These are phyloP conservation scores for Penicillium sp. DNA, from an alignment of 2,329 filamentous ascomycete genomes.

Conservation along the genomic window DNA sequence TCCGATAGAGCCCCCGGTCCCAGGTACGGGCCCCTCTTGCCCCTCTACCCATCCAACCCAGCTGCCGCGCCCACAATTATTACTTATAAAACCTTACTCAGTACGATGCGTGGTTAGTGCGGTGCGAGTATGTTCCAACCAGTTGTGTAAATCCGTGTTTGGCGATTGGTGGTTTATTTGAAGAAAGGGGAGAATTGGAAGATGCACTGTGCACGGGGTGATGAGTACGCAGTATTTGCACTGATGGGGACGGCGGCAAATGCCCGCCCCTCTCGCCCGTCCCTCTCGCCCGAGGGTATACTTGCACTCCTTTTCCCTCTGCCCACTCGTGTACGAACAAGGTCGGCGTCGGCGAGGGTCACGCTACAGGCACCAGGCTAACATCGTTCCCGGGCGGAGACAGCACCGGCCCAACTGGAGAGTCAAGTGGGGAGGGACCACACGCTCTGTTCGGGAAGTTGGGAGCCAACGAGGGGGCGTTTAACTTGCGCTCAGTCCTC, in stretches of 20 bases:
- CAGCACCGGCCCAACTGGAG: neutral
- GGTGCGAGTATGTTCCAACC: neutral
- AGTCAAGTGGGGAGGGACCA: neutral
- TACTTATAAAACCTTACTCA: slow-evolving; percentile 17
- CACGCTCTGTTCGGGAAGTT: neutral
- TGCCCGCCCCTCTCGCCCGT: neutral
- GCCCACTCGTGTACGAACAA: neutral
- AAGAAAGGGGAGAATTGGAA: neutral
- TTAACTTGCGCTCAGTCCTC: slow-evolving; percentile 18
- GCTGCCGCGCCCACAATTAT: slow-evolving; percentile 15
- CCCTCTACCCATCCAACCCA: slow-evolving; percentile 3
- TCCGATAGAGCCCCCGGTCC: slow-evolving; percentile 30
- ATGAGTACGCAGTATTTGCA: too few relatives aligned
- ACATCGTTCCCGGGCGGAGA: slow-evolving; percentile 5
- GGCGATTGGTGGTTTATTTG: slow-evolving; percentile 19
- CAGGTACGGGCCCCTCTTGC: slow-evolving; percentile 32
- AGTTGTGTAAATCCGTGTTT: slow-evolving; percentile 19
- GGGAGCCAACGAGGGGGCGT: slow-evolving; percentile 5
- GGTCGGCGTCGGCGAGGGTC: neutral
- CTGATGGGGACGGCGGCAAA: neutral
- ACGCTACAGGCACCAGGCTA: slow-evolving; percentile 6
- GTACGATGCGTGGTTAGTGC: slow-evolving; percentile 13
- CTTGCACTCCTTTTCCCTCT: neutral
- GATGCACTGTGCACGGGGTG: neutral
- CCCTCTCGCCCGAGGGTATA: neutral